Conservation (phyloP, 148 eudicot species). For the Spergularia bocconei region DNA sequence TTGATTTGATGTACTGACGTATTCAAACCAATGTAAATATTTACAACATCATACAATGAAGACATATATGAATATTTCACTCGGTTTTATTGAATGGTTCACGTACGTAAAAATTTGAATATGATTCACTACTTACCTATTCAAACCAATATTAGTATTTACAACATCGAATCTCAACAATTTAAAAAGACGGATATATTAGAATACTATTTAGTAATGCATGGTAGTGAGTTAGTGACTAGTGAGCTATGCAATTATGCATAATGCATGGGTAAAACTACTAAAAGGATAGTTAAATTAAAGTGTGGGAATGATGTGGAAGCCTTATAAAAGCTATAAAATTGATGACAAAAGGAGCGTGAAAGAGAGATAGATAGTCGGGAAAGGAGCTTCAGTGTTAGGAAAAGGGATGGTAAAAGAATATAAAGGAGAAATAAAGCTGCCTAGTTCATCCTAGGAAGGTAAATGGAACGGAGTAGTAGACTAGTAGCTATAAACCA, state of each 20-base stretch:
- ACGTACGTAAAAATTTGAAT: too few species aligned
- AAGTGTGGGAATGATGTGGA: neutral
- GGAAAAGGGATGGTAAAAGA: neutral
- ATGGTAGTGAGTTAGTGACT: too few species aligned
- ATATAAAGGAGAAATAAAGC: neutral
- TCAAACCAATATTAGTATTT: too few species aligned
- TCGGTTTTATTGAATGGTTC: too few species aligned
- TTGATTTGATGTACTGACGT: too few species aligned
- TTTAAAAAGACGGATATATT: too few species aligned
- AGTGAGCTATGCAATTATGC: neutral
- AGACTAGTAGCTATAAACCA: neutral
- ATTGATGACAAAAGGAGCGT: neutral
- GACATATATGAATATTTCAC: too few species aligned
- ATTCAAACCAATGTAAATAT: too few species aligned
- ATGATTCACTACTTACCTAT: too few species aligned
- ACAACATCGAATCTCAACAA: too few species aligned
- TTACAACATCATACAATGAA: too few species aligned
- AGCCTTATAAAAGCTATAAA: neutral
- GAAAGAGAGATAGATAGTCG: neutral
- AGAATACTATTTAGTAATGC: neutral
- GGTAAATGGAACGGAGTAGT: neutral
- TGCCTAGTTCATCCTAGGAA: conserved; percentile 5
- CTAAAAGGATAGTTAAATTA: neutral
- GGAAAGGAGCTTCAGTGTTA: neutral
- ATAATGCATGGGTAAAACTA: neutral